Base-by-base conservation (phyloP, 345 rosid genomes). In the Pugionium cornutum region DNA sequence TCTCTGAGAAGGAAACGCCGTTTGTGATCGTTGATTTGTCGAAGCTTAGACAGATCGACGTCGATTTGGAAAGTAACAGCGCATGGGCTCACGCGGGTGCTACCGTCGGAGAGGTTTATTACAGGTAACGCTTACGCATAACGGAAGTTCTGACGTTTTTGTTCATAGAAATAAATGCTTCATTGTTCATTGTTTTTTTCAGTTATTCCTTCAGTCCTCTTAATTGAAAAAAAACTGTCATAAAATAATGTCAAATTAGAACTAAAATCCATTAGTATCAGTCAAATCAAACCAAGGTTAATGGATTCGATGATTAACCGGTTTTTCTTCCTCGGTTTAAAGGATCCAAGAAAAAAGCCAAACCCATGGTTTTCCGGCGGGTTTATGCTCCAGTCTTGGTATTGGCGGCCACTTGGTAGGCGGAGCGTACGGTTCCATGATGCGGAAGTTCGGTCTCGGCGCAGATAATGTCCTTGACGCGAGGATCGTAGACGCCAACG, bases 21-120 rank as follows among this genome's bases (percentile, higher is more conserved):
- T 89, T 87, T 51, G 58, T 84, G 42, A 4, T 89, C 6, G 73
- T 85, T 3, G 95, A 89, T 76, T 72, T 89, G 27, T 42, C 76
- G 2, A 80, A 64, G 68, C 82, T 89, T 8, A 79, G 96, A 11
- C 62, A 78, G 3, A 53, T 89, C 26, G 75, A 61, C 29, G 86
- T 87, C 2, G 80, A 85, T 58, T 64, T 82, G 8, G 75, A 68
- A 2, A 76, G 74, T n/a, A 76, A 79, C 70, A 79, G 69, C 61
- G 91, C 96, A 10, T 89, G 95, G 96, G 76, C 81, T 58, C 84
- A 87, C 64, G 81, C 89, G 0, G 96, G 96, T 1, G 95, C 96
- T 9, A 87, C 96, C 1, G 41, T 76, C 6, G 91, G 95, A 9
- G 95, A 89, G 61, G 82, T 80, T 62, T 74, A 74, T 37, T 74